Conservation (phyloP, 352 stramenopile species). For the Pythium graminicola region DNA sequence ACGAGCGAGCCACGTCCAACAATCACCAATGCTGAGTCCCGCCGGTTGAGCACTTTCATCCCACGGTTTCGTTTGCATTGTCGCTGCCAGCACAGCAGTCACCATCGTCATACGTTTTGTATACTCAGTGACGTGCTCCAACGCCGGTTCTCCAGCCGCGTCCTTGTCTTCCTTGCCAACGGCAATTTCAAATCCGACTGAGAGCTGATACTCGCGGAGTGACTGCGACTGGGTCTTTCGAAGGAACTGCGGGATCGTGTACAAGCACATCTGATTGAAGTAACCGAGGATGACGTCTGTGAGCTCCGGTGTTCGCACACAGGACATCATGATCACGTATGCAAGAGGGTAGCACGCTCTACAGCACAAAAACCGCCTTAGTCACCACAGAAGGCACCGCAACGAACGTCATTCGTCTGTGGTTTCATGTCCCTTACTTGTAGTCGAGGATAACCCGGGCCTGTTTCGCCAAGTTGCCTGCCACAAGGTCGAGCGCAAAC, state of each 20-base stretch:
- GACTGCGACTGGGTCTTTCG: constrained; percentile 46
- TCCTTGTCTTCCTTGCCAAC: constrained; percentile 46
- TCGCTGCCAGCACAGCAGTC: constrained; percentile 52
- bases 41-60: constrained; percentile 43
- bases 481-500: constrained; percentile 65
- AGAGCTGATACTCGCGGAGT: constrained; percentile 57
- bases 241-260: constrained; percentile 59
- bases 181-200: constrained; percentile 57
- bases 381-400: not conserved
- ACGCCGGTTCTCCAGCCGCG: constrained; percentile 34
- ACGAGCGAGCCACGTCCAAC: constrained; percentile 63
- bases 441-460: constrained; percentile 61
- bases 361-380: constrained; percentile 2
- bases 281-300: constrained; percentile 64
- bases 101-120: constrained; percentile 78
- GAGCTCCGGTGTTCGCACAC: constrained; percentile 60
- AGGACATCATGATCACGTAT: constrained; percentile 74
- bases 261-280: constrained; percentile 70
- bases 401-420: not conserved
- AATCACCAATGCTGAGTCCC: constrained; percentile 56
- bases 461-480: constrained; percentile 64
- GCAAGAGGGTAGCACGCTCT: constrained; percentile 20
- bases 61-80: constrained; percentile 64
- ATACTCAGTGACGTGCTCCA: constrained; percentile 76
- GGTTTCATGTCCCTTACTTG: constrained; percentile 36